Evolutionary conservation across 345 rosid species (phyloP).

Genomic region (Atalantia buxifolia): DNA sequence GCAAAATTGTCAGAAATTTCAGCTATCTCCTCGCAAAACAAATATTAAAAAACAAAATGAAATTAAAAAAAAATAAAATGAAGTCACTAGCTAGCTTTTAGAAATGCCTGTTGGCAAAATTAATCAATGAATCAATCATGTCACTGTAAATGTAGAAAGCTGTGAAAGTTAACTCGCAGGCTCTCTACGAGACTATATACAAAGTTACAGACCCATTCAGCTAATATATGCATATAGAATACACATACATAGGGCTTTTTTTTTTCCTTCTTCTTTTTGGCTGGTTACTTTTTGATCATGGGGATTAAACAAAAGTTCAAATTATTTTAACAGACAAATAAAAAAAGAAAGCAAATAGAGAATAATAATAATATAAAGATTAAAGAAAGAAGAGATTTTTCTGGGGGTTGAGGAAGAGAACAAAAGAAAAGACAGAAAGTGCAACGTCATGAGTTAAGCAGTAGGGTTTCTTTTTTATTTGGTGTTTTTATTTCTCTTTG

Average conservation of each 20-base stretch:
- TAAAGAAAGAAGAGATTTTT: conserved; percentile 33
- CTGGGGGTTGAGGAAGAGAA: conserved; percentile 33
- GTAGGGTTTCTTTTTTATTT: conserved; percentile 40
- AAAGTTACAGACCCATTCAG: conserved; percentile 14
- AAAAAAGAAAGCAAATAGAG: conserved; percentile 20
- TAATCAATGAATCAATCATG: conserved; percentile 55
- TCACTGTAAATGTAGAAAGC: conserved; percentile 35
- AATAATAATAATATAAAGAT: conserved; percentile 15
- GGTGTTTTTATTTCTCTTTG: conserved; percentile 15
- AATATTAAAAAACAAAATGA: background rate
- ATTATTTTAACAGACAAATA: conserved; percentile 4
- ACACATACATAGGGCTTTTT: background rate
- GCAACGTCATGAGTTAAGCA: conserved; percentile 49
- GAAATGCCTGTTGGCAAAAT: conserved; percentile 16
- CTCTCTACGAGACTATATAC: too few relatives aligned
- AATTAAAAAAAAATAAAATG: background rate
- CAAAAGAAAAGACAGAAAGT: conserved; percentile 77
- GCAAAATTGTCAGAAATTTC: conserved; percentile 38
- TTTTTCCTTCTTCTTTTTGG: background rate
- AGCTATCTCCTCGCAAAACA: background rate
- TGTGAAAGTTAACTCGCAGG: conserved; percentile 5
- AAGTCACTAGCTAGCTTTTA: conserved; percentile 21
- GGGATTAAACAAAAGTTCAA: conserved; percentile 12
- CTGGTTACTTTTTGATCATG: conserved; percentile 24
- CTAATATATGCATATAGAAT: background rate